Base-by-base conservation (phyloP, 2,329 filamentous ascomycete species). In the Fusarium citri region DNA sequence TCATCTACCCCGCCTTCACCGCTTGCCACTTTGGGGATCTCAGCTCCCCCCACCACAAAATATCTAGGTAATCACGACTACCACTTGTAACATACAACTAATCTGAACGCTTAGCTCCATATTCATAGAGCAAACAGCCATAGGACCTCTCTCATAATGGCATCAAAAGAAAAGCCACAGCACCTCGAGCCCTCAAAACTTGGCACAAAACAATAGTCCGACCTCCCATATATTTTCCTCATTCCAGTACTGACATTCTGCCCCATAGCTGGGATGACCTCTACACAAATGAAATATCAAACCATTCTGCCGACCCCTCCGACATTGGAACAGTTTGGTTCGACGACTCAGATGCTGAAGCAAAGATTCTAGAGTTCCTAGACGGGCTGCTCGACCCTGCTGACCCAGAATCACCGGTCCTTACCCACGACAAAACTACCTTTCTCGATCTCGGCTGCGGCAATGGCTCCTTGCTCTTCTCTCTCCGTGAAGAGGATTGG, bases 271-370 rank as follows among this genome's bases (percentile, higher is more conserved):
- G 92, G 92, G 90, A 95, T 79, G 82, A 82, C 22, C 88, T 93
- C 68, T 96, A 97, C 83, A 83, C 85, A 2, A 86, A 83, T 71
- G 92, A 96, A 80, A 84, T 94, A 55, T 78, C 83, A 64, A 95
- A 96, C 81, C 88, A 94, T 80, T 82, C 87, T 56, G 80, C 87
- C 67, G 89, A 97, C 81, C 89, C 92, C 12, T 81, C 87, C 59
- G 93, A 97, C 83, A 91, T 91, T 64, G 95, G 95, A 72, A 97
- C 94, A 30, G 90, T 96, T 74, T 99, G 96, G 96, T 99, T 99
- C 86, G 92, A 94, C 78, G 96, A 98, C 82, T 92, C 94, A 31
- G 89, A 92, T 76, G 96, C 96, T 66, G 93, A 97, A 76, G 85
- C 90, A 67, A 94, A 94, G 76, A 89, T 97, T 64, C 81, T 97